Base-by-base conservation (phyloP, 192 early-diverging fungal genomes). In the Cetraspora pellucida region DNA sequence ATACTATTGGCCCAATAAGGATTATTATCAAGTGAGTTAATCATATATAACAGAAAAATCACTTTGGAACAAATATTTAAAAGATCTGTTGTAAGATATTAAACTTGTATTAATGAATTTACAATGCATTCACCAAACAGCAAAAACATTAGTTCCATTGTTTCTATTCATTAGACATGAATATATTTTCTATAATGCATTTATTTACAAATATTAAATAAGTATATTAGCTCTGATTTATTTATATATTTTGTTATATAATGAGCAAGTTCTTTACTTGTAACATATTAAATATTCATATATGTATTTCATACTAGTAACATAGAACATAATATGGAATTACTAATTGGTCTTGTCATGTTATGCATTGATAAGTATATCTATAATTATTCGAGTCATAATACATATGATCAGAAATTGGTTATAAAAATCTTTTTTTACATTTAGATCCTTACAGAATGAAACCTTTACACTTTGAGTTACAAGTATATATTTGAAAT, bases 211-310 rank as follows among this genome's bases (percentile, higher is more conserved):
- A 66, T 45, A 8, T 37, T 66, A 43, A 28, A 44, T 45, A 37
- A 1, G 7, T 37, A 7, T 1, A 7, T 37, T 37, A 31, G 64
- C n/a, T 66, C 64, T n/a, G 64, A 28, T 45, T 66, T 66, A 25
- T 11, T 21, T 13, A 63, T 31, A 21, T 63, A 63, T 63, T 63
- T 63, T 63, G 60, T 63, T 23, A 63, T 2, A 21, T 63, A 63
- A 2, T 2, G 2, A 23, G 60, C 60, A 19, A 63, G n/a, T 30
- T 2, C 30, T 30, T 31, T 11, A 31, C 11, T 30, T 23, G 60
- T 63, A 19, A 63, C 60, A 63, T 63, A 9, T 52, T 52, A 11
- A 10, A 52, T 52, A 52, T 52, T 52, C 50, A 52, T 52, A 52
- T 52, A 9, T 5, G 60, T n/a, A 21, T 61, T 61, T 21, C 60